Conservation (phyloP, 371 early-diverging fungal genomes). For the Rhizopus microsporus region DNA sequence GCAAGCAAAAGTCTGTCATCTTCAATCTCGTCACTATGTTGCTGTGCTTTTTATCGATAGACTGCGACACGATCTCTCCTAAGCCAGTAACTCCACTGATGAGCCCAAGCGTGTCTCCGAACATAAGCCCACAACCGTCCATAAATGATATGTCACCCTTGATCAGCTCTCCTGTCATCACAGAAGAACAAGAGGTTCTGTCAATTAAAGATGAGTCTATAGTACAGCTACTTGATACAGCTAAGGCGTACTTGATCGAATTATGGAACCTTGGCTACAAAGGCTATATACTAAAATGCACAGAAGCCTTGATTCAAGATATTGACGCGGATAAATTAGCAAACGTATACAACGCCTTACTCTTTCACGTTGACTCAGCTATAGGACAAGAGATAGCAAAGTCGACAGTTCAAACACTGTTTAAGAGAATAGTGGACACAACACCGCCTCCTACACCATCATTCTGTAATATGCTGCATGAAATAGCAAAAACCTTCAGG, state of each 20-base stretch:
- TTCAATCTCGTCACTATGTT: slow-evolving; percentile 29
- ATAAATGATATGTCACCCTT: slow-evolving; percentile 7
- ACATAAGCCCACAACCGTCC: slow-evolving; percentile 29
- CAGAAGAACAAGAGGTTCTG: neutral
- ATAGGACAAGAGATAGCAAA: slow-evolving; percentile 38
- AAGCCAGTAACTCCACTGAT: slow-evolving; percentile 9
- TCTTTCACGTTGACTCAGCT: slow-evolving; percentile 26
- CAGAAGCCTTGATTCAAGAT: slow-evolving; percentile 35
- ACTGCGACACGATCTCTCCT: neutral
- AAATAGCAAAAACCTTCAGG: slow-evolving; percentile 41
- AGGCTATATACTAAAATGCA: slow-evolving; percentile 28
- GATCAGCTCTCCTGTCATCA: neutral
- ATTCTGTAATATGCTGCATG: slow-evolving; percentile 41
- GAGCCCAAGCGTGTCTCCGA: slow-evolving; percentile 12
- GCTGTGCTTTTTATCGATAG: slow-evolving; percentile 27
- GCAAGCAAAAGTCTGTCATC: slow-evolving; percentile 16
- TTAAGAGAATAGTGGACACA: slow-evolving; percentile 28
- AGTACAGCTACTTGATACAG: neutral
- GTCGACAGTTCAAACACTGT: slow-evolving; percentile 36
- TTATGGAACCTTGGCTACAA: slow-evolving; percentile 49
- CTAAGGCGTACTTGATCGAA: slow-evolving; percentile 31
- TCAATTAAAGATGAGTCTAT: neutral
- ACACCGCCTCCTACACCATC: slow-evolving; percentile 30
- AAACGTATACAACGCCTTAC: slow-evolving; percentile 31
- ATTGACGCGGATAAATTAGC: slow-evolving; percentile 22